phyloP scores from a whole-genome alignment of 176 grass and related monocot genomes.

The Carex kokanica region DNA sequence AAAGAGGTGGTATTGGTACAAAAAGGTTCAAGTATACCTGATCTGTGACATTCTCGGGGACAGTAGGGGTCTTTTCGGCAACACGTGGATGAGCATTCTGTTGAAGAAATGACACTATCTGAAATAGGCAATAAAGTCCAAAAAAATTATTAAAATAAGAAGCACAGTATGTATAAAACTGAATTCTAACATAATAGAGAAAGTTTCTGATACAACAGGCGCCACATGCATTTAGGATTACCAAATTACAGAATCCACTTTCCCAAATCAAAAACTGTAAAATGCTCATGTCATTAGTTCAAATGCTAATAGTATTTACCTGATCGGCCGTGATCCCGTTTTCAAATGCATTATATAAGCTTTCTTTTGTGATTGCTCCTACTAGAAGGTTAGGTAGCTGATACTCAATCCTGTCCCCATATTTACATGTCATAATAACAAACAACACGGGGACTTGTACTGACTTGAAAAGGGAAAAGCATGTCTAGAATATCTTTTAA shows the following conservation, averaged over 20 bases:
- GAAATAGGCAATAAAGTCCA: neutral
- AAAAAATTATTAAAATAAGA: neutral
- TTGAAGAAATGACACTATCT: constrained; percentile 92
- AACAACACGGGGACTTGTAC: neutral
- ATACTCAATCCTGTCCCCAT: constrained; percentile 70
- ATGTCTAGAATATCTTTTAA: constrained; percentile 10
- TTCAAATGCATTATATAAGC: constrained; percentile 86
- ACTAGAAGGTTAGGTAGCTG: constrained; percentile 89
- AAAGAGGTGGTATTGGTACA: neutral
- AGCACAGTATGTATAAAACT: constrained; percentile 4
- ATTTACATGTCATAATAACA: constrained; percentile 2
- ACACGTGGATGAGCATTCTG: constrained; percentile 90
- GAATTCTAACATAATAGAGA: neutral
- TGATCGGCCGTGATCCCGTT: constrained; percentile 92
- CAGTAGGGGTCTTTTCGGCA: constrained; percentile 54
- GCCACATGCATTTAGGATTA: neutral
- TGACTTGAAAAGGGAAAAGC: neutral
- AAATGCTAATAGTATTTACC: constrained; percentile 34
- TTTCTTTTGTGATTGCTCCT: constrained; percentile 93
- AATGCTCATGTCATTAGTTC: constrained; percentile 6
- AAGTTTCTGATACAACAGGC: neutral
- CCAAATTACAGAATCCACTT: neutral
- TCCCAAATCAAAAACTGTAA: neutral
- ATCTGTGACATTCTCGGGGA: constrained; percentile 82
- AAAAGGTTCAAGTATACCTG: constrained; percentile 39